A percentile compares a stretch with the other conserved stretches of the same genome.
phyloP scores from a whole-genome alignment of 441 rosid genomes.

The Kokia cookei region DNA sequence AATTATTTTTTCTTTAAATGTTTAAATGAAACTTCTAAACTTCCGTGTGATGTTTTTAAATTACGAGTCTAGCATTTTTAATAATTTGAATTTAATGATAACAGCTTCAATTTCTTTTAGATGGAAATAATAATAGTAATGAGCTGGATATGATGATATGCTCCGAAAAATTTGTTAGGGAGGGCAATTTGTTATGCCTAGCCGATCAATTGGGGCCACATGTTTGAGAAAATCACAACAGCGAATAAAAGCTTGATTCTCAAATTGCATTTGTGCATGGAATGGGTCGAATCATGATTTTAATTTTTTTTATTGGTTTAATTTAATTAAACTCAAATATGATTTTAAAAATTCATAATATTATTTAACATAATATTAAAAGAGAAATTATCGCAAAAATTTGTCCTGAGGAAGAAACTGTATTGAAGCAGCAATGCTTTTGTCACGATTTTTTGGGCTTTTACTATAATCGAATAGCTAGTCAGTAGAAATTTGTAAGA shows the following conservation, averaged over 20 bases:
- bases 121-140: not conserved
- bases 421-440: too few species aligned
- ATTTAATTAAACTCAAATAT: too few species aligned
- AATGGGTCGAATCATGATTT: too few species aligned
- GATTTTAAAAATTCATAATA: too few species aligned
- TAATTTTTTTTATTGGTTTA: too few species aligned
- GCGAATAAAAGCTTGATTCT: not conserved
- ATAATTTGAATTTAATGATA: not conserved
- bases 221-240: not conserved
- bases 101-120: not conserved
- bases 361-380: too few species aligned
- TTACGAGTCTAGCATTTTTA: not conserved
- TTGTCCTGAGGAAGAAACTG: too few species aligned
- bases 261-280: too few species aligned
- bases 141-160: not conserved
- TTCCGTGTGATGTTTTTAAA: not conserved
- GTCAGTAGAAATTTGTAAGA: too few species aligned
- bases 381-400: too few species aligned
- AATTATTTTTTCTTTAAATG: not conserved
- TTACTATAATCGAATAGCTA: too few species aligned
- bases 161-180: not conserved
- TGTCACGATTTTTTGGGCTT: too few species aligned
- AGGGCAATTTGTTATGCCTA: not conserved
- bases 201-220: not conserved
- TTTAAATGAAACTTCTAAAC: not conserved